A percentile compares a stretch with the other conserved stretches of the same genome.
Conservation (phyloP, 208 protist species). For the Lotmaria passim region DNA sequence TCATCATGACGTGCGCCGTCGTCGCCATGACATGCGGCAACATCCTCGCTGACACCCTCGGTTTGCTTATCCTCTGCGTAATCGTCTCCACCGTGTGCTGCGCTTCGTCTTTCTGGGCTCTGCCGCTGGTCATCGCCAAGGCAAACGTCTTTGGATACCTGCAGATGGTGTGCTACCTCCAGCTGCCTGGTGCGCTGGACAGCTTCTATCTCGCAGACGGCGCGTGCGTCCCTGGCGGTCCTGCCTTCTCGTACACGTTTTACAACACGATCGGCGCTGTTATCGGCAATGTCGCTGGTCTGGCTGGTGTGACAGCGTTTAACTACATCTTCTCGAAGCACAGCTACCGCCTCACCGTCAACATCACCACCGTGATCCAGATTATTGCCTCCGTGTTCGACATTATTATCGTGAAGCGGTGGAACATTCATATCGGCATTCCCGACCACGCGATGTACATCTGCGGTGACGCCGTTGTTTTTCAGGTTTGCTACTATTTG, state of each 20-base stretch:
- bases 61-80: constrained; percentile 31
- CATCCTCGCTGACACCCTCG: constrained; percentile 34
- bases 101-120: constrained; percentile 46
- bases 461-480: constrained; percentile 62
- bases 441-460: constrained; percentile 73
- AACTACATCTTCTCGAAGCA: constrained; percentile 61
- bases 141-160: constrained; percentile 60
- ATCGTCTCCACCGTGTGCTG: constrained; percentile 40
- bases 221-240: constrained; percentile 51
- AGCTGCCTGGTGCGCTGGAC: constrained; percentile 43
- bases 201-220: constrained; percentile 47
- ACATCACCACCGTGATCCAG: constrained; percentile 35
- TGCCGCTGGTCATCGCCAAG: constrained; percentile 56
- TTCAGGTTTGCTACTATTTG: constrained; percentile 55
- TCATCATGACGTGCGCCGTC: constrained; percentile 41
- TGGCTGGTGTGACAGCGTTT: constrained; percentile 51
- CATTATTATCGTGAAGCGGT: constrained; percentile 61
- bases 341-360: constrained; percentile 51
- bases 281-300: constrained; percentile 42
- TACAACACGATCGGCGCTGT: constrained; percentile 51
- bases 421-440: constrained; percentile 50
- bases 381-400: constrained; percentile 57
- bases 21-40: constrained; percentile 41
- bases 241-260: constrained; percentile 65
- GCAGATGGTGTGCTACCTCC: constrained; percentile 40